Base-by-base conservation (phyloP, 768 basidiomycete species). In the Trametes cinnabarina region DNA sequence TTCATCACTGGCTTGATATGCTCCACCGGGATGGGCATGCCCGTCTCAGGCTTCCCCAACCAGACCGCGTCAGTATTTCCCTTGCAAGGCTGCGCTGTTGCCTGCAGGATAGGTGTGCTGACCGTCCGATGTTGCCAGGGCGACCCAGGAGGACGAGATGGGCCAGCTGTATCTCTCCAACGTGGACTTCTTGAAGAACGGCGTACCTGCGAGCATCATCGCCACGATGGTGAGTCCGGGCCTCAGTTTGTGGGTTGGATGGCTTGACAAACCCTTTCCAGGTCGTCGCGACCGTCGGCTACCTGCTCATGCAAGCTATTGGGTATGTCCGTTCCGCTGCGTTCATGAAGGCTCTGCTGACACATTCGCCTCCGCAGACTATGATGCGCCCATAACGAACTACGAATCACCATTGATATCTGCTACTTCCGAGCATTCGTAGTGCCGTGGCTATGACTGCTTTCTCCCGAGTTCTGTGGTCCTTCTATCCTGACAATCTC, bases 21-120 rank as follows among this genome's bases (percentile, higher is more conserved):
- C 69, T 95, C 93, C 3, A 79, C 92, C 5, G 97, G 96, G 1
- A 99, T 99, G 97, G 96, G 93, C 11, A 91, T 98, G 82, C 95
- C 96, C 2, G 94, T 98, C 37, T 94, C 92, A 60, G 97, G 97
- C n/a, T 99, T 98, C 79, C 96, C 96, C 0, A 97, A 98, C 72
- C 93, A 97, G 74, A 94, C 93, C 47, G 93, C 94, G 94, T 95
- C 73, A 66, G 90, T 83, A 14, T 34, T 39, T n/a, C 47, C 40
- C 17, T 8, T 26, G 19, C 3, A 30, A 42, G 44, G 9, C 6
- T 22, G 54, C 51, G 49, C 25, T 23, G 57, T 44, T 51, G 57
- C 39, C 34, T 59, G 49, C 43, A 17, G 51, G 58, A 26, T 46
- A 54, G 25, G 47, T 57, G 42, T 42, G 56, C 48, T 44, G 28